These are phyloP conservation scores for Mucor saturninus DNA, from an alignment of 371 early-diverging fungal genomes.

Conservation along the genomic window DNA sequence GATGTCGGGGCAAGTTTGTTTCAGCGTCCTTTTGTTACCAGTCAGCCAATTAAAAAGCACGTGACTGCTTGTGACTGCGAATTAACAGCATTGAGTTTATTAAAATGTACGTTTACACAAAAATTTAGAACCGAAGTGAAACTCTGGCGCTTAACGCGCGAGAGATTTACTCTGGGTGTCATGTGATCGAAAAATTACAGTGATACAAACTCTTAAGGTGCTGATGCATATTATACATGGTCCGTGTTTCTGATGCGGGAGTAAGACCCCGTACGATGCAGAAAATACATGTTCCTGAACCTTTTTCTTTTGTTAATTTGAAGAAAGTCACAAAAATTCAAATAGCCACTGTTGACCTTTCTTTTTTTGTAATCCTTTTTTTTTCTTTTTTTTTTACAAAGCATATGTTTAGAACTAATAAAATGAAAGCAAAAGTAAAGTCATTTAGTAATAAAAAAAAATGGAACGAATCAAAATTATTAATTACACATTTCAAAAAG, in stretches of 20 bases:
- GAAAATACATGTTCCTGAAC: slow-evolving; percentile 39
- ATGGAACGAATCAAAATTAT: background rate
- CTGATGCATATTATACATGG: slow-evolving; percentile 35
- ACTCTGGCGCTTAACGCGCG: slow-evolving; percentile 4
- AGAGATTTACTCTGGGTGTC: background rate
- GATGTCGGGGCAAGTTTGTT: no score
- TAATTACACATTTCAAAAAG: background rate
- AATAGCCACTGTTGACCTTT: background rate
- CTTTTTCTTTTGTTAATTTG: slow-evolving; percentile 18
- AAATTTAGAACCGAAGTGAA: background rate
- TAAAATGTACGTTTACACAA: no score
- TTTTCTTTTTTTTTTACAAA: slow-evolving; percentile 6
- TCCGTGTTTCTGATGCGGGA: slow-evolving; percentile 43
- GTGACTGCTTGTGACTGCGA: no score
- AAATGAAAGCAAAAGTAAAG: slow-evolving; percentile 6
- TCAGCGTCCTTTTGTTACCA: no score
- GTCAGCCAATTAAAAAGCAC: no score
- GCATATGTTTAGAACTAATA: background rate
- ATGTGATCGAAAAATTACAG: slow-evolving; percentile 11
- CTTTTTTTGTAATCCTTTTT: slow-evolving; percentile 4
- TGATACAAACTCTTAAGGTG: slow-evolving; percentile 21
- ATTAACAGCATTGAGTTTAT: no score
- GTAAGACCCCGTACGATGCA: slow-evolving; percentile 43
- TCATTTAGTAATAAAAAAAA: background rate
- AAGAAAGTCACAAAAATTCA: background rate